Evolutionary conservation across 805 yeast genomes (phyloP), one percentile per base, ranked within the genome.

Genomic region (Ogataea trehalophila): DNA sequence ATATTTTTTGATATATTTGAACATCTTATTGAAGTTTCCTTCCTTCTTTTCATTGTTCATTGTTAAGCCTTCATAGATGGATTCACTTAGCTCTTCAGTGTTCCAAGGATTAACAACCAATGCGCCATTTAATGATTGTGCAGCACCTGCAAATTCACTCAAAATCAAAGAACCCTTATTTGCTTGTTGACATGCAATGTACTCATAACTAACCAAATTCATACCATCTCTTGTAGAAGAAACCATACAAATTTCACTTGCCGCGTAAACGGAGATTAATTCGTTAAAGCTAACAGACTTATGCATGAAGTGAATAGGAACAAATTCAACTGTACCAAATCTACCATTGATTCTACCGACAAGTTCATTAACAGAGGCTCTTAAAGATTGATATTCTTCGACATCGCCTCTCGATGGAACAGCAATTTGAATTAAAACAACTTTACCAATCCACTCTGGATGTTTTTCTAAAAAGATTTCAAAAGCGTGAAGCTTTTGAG

Each of bases 91-190:
- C 57, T 94, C 99, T 56, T 94, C 99, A 20, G 91, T 92, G 64
- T 92, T 94, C 99, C 99, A 94, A 3, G 99, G 99, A 62, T 94
- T 94, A 18, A 94, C 96, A 49, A 94, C 81, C 14, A 92, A 65
- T 1, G 96, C 90, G 22, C 99, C 99, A 62, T 94, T 92, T 53
- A 94, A 73, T 1, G 95, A 86, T 69, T 94, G 99, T 1, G 99
- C 98, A n/a, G 99, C 99, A 42, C 99, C 99, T 0, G 99, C 94
- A 70, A 94, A 94, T 69, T 94, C 99, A 38, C 95, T 85, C 52
- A 94, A 67, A 42, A 94, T 87, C 56, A 94, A 74, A 3, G 90
- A 81, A 8, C 99, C 99, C 53, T 89, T 83, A 51, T 81, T 81
- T 41, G 83, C 83, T 44, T 63, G 55, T 68, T 94, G 99, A 62